These are phyloP conservation scores for Trifolium subterraneum DNA, from an alignment of 306 rosid species.

Conservation along the genomic window DNA sequence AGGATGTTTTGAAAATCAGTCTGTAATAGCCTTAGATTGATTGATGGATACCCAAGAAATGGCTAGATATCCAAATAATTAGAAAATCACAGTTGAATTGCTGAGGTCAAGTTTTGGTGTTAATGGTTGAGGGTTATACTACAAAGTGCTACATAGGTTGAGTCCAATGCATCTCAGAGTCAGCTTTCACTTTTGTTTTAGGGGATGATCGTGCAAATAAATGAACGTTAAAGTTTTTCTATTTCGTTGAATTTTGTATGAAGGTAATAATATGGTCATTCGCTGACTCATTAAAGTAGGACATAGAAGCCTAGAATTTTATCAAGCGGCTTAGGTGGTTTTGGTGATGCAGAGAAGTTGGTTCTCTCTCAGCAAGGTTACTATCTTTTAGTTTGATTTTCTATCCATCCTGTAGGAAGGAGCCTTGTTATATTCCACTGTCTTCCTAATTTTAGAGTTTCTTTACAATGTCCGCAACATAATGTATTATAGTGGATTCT, in stretches of 20 bases:
- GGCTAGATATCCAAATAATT: constrained; percentile 27
- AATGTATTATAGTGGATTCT: neutral
- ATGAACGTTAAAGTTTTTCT: constrained; percentile 25
- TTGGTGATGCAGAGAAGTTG: neutral
- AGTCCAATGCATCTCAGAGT: neutral
- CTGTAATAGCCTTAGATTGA: constrained; percentile 14
- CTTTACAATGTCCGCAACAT: neutral
- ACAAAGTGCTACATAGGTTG: neutral
- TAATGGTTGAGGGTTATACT: neutral
- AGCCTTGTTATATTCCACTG: neutral
- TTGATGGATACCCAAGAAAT: constrained; percentile 3
- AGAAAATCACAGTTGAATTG: constrained; percentile 2
- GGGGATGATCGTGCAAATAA: constrained; percentile 17
- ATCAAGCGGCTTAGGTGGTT: neutral
- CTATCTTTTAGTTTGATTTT: neutral
- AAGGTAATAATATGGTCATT: neutral
- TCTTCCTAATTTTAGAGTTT: neutral
- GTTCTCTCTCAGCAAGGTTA: neutral
- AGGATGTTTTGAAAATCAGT: constrained; percentile 17
- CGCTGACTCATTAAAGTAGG: constrained; percentile 23
- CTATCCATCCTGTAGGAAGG: neutral
- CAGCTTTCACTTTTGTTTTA: neutral
- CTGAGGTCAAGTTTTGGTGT: constrained; percentile 15
- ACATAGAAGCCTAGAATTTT: constrained; percentile 23
- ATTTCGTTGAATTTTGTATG: neutral